Evolutionary conservation across 805 yeast genomes (phyloP).

Genomic region (Candida rishiriensis): DNA sequence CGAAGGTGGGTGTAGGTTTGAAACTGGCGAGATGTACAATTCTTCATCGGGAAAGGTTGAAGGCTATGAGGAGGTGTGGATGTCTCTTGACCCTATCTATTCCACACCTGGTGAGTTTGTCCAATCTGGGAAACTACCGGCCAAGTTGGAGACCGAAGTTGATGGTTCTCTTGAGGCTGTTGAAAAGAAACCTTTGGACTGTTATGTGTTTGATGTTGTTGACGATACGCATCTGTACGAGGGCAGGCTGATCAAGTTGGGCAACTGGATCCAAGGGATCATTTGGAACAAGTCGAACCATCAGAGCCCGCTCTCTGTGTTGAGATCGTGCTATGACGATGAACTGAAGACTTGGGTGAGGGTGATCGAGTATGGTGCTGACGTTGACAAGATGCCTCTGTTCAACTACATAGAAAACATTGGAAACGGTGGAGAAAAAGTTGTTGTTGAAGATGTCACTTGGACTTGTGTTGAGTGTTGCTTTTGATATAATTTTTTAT

Average conservation of each 20-base stretch:
- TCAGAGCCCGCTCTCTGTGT: slow-evolving; percentile 18
- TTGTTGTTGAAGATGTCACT: slow-evolving; percentile 7
- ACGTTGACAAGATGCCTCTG: slow-evolving; percentile 11
- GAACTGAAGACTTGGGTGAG: slow-evolving; percentile 4
- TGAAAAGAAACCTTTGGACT: slow-evolving; percentile 3
- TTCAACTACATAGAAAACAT: slow-evolving; percentile 4
- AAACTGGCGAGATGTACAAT: slow-evolving; percentile 46
- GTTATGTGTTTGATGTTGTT: slow-evolving; percentile 25
- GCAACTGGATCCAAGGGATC: slow-evolving; percentile 51
- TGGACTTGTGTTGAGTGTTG: slow-evolving; percentile 22
- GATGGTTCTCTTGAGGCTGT: background rate
- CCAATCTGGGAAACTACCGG: too few species aligned
- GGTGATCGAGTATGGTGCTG: slow-evolving; percentile 15
- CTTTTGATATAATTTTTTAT: background rate
- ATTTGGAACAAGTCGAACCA: slow-evolving; percentile 29
- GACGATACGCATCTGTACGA: slow-evolving; percentile 13
- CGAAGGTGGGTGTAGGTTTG: slow-evolving; percentile 40
- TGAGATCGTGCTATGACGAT: slow-evolving; percentile 15
- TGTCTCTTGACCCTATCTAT: slow-evolving; percentile 39
- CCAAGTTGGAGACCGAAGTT: too few species aligned
- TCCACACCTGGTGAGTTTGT: slow-evolving; percentile 26
- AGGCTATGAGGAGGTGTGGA: slow-evolving; percentile 52
- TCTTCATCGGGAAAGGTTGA: slow-evolving; percentile 38
- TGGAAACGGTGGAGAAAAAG: slow-evolving; percentile 7
- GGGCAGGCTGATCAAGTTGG: slow-evolving; percentile 45